A percentile compares a stretch with the other conserved stretches of the same genome.
Evolutionary conservation across 139 green algal genomes (phyloP).

Genomic region (Chlamydomonas sphaeroides): DNA sequence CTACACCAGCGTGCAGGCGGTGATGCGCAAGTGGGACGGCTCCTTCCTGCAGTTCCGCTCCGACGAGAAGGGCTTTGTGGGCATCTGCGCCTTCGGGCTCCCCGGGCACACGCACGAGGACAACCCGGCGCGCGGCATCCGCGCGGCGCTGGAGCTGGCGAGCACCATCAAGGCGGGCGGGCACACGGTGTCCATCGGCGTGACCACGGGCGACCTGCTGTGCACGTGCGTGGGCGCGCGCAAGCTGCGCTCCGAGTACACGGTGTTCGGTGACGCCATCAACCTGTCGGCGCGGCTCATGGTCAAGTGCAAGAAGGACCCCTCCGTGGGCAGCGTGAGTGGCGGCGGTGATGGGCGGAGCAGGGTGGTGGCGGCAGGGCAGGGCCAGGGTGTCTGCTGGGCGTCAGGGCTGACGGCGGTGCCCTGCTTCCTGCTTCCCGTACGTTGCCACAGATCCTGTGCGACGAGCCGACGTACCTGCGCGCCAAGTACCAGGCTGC

Average conservation of each 20-base stretch:
- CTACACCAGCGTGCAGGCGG: conserved; percentile 66
- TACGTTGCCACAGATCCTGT: conserved; percentile 65
- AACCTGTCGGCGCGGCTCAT: conserved; percentile 86
- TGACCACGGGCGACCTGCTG: conserved; percentile 86
- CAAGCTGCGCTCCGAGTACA: conserved; percentile 84
- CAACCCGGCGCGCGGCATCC: conserved; percentile 66
- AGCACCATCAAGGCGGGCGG: conserved; percentile 32
- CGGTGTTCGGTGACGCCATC: conserved; percentile 87
- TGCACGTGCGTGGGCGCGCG: conserved; percentile 80
- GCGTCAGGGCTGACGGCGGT: too few species aligned
- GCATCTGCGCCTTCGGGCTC: conserved; percentile 84
- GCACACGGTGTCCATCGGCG: conserved; percentile 61
- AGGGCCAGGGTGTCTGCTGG: too few species aligned
- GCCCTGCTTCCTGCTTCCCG: too few species aligned
- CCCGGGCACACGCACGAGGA: conserved; percentile 78
- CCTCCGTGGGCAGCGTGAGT: conserved; percentile 8
- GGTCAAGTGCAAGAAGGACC: conserved; percentile 60
- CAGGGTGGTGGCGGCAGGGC: too few species aligned
- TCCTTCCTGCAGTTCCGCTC: conserved; percentile 84
- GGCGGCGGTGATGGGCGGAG: too few species aligned
- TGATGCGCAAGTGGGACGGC: conserved; percentile 76
- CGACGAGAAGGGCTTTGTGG: conserved; percentile 91
- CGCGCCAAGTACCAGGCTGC: conserved; percentile 62
- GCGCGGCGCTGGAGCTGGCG: conserved; percentile 59
- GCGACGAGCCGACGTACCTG: conserved; percentile 70